phyloP scores from a whole-genome alignment of 2,329 filamentous ascomycete genomes.

The Xylaria multiplex region DNA sequence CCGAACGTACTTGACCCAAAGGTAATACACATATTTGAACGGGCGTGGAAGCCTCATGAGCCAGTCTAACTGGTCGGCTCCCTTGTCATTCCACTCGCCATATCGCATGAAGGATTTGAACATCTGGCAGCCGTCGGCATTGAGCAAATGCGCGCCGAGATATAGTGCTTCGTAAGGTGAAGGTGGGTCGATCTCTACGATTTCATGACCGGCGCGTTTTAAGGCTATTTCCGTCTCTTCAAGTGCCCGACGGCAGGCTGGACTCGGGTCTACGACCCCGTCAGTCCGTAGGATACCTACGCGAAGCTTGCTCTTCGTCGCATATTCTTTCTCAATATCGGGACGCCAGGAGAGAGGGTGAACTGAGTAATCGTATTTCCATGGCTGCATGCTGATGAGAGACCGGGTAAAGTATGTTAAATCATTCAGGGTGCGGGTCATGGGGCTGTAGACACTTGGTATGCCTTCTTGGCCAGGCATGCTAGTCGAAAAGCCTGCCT shows the following conservation, averaged over 20 bases:
- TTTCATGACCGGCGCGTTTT: constrained; percentile 76
- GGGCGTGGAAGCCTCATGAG: constrained; percentile 78
- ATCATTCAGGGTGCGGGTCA: constrained; percentile 87
- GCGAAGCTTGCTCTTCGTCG: constrained; percentile 70
- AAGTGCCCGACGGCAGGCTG: constrained; percentile 82
- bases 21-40: constrained; percentile 85
- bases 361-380: constrained; percentile 87
- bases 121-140: constrained; percentile 83
- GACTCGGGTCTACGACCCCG: constrained; percentile 84
- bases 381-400: constrained; percentile 83
- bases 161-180: constrained; percentile 78
- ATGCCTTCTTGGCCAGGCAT: constrained; percentile 95
- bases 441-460: constrained; percentile 88
- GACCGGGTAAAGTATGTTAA: constrained; percentile 84
- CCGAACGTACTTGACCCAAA: constrained; percentile 87
- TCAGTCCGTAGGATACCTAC: constrained; percentile 84
- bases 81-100: constrained; percentile 82
- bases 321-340: constrained; percentile 67
- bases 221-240: constrained; percentile 76
- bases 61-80: constrained; percentile 77
- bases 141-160: constrained; percentile 82
- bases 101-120: constrained; percentile 80
- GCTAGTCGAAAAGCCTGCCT: constrained; percentile 82
- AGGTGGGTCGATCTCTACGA: constrained; percentile 72
- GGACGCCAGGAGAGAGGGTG: constrained; percentile 85